Evolutionary conservation across 1,284 basidiomycete genomes (phyloP), one percentile per base, ranked within the genome.

Genomic region (Tilletia caries): DNA sequence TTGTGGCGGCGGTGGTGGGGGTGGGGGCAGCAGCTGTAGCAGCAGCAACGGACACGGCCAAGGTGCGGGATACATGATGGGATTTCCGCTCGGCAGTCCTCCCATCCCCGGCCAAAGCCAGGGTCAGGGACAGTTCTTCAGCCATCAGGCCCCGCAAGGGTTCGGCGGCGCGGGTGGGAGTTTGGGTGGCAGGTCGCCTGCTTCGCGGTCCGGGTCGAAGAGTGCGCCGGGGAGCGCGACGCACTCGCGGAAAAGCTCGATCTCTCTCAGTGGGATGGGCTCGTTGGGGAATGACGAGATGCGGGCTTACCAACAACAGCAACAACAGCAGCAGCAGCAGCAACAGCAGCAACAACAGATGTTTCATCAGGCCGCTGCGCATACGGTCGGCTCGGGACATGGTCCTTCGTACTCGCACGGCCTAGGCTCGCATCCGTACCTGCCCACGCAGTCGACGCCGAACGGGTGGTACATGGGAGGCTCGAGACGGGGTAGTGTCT

Each of bases 371-470:
- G 13, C 18, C 23, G 58, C 58, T 6, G 27, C 58, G 27, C 58
- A 62, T 29, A 62, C 33, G 58, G 33, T 62, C 18, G 58, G 58
- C 10, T 0, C 33, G 10, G 58, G 58, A 2, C 58, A 62, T 23
- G 58, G 58, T 10, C 58, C 58, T 8, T 33, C 20, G 29, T 62
- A 62, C 33, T n/a, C 29, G 8, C 58, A 62, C 18, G 58, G 58
- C 32, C 33, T 62, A 15, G 58, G 27, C 13, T 62, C 58, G 58
- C 58, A 62, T 23, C 58, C 58, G 29, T 62, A 62, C 18, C 33
- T 62, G 58, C 58, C n/a, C n/a, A n/a, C n/a, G n/a, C n/a, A n/a
- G n/a, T n/a, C n/a, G n/a, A n/a, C 58, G 13, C 32, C 32, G 33
- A 29, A 37, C 29, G 58, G 10, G 29, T 62, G 58, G 33, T 15